A percentile compares a stretch with the other conserved stretches of the same genome.
Evolutionary conservation across 805 yeast genomes (phyloP).

Genomic region (Yarrowia divulgata): DNA sequence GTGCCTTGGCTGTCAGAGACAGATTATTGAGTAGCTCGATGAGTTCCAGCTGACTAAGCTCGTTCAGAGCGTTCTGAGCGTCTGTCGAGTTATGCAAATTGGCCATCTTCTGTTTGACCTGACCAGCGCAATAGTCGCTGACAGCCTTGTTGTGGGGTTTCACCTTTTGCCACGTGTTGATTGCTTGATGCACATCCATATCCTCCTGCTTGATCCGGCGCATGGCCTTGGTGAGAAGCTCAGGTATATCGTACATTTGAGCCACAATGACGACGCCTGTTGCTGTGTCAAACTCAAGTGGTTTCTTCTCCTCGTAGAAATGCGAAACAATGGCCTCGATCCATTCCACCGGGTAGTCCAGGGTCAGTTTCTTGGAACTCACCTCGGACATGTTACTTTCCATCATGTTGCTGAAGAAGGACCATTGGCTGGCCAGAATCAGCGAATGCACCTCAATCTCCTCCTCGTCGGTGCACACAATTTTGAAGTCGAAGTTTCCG

Average conservation of each 20-base stretch:
- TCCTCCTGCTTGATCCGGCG: not conserved
- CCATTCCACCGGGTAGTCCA: not conserved
- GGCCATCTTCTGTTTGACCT: not conserved
- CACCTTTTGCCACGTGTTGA: not conserved
- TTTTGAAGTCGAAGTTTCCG: not conserved
- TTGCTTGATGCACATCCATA: not conserved
- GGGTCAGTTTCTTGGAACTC: not conserved
- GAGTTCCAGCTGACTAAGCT: not conserved
- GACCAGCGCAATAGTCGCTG: not conserved
- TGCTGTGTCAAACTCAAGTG: not conserved
- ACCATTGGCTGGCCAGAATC: not conserved
- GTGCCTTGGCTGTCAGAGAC: not conserved
- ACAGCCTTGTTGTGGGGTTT: not conserved
- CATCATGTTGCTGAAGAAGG: not conserved
- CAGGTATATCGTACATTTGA: not conserved
- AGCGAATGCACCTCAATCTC: not conserved
- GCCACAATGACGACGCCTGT: not conserved
- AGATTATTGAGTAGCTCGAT: not conserved
- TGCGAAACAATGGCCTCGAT: not conserved
- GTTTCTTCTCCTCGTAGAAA: not conserved
- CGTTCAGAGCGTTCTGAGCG: not conserved
- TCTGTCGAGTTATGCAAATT: not conserved
- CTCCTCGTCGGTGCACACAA: not conserved
- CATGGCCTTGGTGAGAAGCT: not conserved
- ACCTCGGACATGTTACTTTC: not conserved